These are phyloP conservation scores for Fomitopsis betulina DNA, from an alignment of 1,284 basidiomycete genomes.

Conservation along the genomic window DNA sequence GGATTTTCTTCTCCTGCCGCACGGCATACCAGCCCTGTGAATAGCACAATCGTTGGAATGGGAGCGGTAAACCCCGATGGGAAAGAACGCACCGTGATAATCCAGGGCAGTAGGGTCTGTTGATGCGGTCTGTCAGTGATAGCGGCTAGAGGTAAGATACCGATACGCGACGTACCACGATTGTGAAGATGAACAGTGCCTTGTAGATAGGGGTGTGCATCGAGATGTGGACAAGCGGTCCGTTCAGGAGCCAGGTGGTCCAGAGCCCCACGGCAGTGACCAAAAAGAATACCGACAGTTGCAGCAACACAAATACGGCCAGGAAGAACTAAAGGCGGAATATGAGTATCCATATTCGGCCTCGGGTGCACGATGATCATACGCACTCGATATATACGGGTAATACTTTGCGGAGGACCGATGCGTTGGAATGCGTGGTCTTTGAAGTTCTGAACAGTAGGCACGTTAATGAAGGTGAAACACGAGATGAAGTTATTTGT, in stretches of 20 bases:
- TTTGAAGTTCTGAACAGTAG: constrained; percentile 4
- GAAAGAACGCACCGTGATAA: constrained; percentile 26
- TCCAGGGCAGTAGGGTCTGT: constrained; percentile 50
- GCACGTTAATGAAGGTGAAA: not conserved
- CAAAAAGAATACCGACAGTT: constrained; percentile 51
- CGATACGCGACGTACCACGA: constrained; percentile 31
- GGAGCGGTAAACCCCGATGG: not conserved
- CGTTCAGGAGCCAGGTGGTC: constrained; percentile 48
- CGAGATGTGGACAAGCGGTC: constrained; percentile 40
- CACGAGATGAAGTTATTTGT: not conserved
- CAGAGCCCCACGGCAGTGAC: constrained; percentile 48
- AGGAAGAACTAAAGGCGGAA: constrained; percentile 41
- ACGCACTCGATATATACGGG: constrained; percentile 45
- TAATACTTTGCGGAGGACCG: constrained; percentile 46
- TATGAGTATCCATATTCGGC: not conserved
- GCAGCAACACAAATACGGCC: constrained; percentile 50
- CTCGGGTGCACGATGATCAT: not conserved
- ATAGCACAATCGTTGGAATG: not conserved
- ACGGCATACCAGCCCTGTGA: constrained; percentile 51
- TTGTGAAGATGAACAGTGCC: constrained; percentile 39
- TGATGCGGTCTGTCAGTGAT: not conserved
- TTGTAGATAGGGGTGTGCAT: constrained; percentile 38
- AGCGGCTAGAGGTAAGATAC: not conserved
- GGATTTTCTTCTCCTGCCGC: constrained; percentile 36
- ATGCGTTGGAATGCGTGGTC: constrained; percentile 46